Percentiles rank a stretch among this genome's conserved stretches.
Conservation (phyloP, 1,139 yeast genomes). For the Geotrichum histeridarum region DNA sequence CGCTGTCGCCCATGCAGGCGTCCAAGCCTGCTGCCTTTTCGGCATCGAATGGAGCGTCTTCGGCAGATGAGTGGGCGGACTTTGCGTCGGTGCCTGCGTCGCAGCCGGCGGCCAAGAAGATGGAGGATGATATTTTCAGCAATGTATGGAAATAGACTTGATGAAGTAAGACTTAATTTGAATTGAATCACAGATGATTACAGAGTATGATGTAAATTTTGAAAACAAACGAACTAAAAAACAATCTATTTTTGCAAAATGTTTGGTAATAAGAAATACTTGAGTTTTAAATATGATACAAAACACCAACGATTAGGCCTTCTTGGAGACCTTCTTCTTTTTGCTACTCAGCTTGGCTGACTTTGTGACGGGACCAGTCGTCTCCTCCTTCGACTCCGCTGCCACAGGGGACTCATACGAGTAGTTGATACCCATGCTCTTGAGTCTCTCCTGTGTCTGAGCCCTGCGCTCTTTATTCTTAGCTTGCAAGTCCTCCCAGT, state of each 20-base stretch:
- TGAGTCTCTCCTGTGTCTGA: constrained; percentile 47
- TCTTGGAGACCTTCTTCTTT: constrained; percentile 2
- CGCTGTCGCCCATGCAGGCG: not conserved
- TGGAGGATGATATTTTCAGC: constrained; percentile 61
- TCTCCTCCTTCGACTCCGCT: constrained; percentile 1
- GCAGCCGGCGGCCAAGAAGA: constrained; percentile 29
- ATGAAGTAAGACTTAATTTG: not conserved
- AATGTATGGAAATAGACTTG: constrained; percentile 53
- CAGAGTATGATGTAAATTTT: not conserved
- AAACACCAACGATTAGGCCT: not conserved
- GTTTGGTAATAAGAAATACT: no score
- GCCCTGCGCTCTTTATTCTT: constrained; percentile 47
- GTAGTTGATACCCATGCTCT: constrained; percentile 50
- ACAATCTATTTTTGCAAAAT: not conserved
- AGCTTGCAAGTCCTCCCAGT: constrained; percentile 55
- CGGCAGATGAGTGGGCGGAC: constrained; percentile 26
- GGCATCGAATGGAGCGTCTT: not conserved
- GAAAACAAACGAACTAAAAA: not conserved
- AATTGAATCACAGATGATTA: not conserved
- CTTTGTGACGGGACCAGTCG: not conserved
- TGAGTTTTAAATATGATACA: no score
- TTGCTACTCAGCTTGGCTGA: not conserved
- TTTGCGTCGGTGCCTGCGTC: constrained; percentile 28
- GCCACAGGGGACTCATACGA: constrained; percentile 23
- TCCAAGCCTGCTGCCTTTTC: not conserved